Percentiles rank a stretch among this genome's conserved stretches.
These are phyloP conservation scores for Phaeolepiota aurea DNA, from an alignment of 768 basidiomycete genomes.

Conservation along the genomic window DNA sequence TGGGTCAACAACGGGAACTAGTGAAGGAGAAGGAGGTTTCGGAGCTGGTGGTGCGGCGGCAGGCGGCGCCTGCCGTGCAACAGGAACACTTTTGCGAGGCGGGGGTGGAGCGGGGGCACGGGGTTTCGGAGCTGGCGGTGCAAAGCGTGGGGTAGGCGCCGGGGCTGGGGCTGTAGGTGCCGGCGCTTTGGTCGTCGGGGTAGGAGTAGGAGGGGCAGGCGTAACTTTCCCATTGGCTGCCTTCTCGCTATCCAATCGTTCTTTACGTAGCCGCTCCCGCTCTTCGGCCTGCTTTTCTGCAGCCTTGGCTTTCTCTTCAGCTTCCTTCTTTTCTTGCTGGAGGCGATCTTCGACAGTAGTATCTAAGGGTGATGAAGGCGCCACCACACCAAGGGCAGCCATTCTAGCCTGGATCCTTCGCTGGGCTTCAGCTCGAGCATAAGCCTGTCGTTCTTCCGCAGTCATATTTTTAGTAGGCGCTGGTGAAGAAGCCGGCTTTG, in stretches of 20 bases:
- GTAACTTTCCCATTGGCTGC: conserved; percentile 38
- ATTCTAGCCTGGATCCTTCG: conserved; percentile 79
- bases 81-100: conserved; percentile 31
- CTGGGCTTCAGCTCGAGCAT: conserved; percentile 71
- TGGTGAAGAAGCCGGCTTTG: conserved; percentile 39
- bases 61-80: conserved; percentile 24
- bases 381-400: conserved; percentile 70
- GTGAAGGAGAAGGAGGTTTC: conserved; percentile 15
- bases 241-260: conserved; percentile 71
- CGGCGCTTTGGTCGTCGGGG: conserved; percentile 16
- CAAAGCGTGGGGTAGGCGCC: conserved; percentile 12
- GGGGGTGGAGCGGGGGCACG: conserved; percentile 27
- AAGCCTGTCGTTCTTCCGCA: conserved; percentile 73
- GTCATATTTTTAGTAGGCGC: conserved; percentile 76
- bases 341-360: conserved; percentile 79
- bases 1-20: conserved; percentile 49
- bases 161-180: conserved; percentile 23
- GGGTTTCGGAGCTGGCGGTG: conserved; percentile 26
- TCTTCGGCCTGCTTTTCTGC: conserved; percentile 82
- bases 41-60: conserved; percentile 12
- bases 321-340: conserved; percentile 81
- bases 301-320: conserved; percentile 71
- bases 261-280: conserved; percentile 62
- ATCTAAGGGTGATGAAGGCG: conserved; percentile 46
- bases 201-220: conserved; percentile 19